phyloP scores from a whole-genome alignment of 2,329 filamentous ascomycete genomes.

The Talaromyces islandicus region DNA sequence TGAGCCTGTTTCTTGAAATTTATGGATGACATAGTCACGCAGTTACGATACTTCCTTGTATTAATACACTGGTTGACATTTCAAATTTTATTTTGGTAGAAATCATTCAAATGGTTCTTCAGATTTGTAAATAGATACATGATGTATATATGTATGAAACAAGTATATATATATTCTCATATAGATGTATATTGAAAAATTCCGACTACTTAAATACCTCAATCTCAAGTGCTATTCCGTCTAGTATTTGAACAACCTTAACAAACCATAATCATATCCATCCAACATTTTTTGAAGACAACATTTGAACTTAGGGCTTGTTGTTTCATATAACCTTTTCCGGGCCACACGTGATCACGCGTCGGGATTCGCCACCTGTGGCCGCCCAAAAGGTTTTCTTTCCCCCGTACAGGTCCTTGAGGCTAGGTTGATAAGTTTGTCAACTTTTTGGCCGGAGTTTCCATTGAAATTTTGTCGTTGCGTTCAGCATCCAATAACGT shows the following conservation, averaged over 20 bases:
- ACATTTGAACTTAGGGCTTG: not conserved
- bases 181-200: not conserved
- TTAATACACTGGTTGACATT: not conserved
- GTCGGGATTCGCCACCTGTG: not conserved
- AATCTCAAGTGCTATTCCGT: not conserved
- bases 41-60: not conserved
- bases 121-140: not conserved
- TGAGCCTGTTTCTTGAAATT: not conserved
- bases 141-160: not conserved
- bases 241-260: not conserved
- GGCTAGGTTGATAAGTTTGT: not conserved
- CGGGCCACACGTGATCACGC: not conserved
- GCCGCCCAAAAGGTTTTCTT: not conserved
- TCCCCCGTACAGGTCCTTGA: not conserved
- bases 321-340: not conserved
- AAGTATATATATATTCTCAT: too few relatives aligned
- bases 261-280: not conserved
- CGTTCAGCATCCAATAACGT: not conserved
- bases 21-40: not conserved
- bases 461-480: not conserved
- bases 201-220: not conserved
- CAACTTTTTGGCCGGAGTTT: not conserved
- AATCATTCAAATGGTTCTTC: not conserved
- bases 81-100: not conserved
- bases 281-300: too few relatives aligned